Evolutionary conservation across 164 flowering plant species (phyloP).

Genomic region (Nymphaea colorata): DNA sequence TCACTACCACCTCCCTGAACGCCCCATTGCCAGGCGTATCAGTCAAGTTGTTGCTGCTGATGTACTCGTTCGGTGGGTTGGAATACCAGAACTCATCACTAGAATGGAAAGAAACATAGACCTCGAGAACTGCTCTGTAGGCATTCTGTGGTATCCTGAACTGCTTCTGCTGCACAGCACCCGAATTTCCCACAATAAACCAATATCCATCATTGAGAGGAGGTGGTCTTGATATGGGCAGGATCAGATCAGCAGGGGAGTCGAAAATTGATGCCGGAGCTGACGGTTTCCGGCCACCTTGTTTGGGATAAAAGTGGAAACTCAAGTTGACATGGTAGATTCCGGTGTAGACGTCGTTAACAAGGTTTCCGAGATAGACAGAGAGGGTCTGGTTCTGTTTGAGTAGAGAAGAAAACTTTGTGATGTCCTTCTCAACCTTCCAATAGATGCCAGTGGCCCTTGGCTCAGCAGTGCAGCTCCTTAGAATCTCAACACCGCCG

Average conservation of each 20-base stretch:
- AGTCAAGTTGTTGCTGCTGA: slow-evolving; percentile 54
- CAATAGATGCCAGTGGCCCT: slow-evolving; percentile 60
- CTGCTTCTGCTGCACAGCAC: slow-evolving; percentile 31
- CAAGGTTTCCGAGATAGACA: slow-evolving; percentile 66
- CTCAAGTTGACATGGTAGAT: slow-evolving; percentile 58
- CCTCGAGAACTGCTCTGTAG: slow-evolving; percentile 77
- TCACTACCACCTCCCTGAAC: slow-evolving; percentile 77
- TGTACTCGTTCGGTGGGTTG: slow-evolving; percentile 64
- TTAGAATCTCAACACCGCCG: slow-evolving; percentile 77
- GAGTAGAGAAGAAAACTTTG: slow-evolving; percentile 65
- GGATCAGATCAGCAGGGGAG: slow-evolving; percentile 51
- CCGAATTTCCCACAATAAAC: slow-evolving; percentile 53
- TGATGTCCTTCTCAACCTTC: slow-evolving; percentile 76
- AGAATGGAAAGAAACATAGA: slow-evolving; percentile 79
- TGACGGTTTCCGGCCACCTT: not conserved
- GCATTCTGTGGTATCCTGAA: slow-evolving; percentile 50
- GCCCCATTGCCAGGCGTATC: slow-evolving; percentile 63
- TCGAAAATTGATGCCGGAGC: slow-evolving; percentile 10
- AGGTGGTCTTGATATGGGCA: slow-evolving; percentile 64
- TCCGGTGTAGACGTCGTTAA: slow-evolving; percentile 66
- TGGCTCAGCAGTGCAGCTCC: slow-evolving; percentile 94
- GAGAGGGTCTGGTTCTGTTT: slow-evolving; percentile 40
- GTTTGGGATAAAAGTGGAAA: slow-evolving; percentile 59
- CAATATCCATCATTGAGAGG: slow-evolving; percentile 82
- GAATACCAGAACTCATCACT: slow-evolving; percentile 80